A percentile compares a stretch with the other conserved stretches of the same genome.
phyloP scores from a whole-genome alignment of 2,329 filamentous ascomycete genomes.

The Westerdykella ornata region DNA sequence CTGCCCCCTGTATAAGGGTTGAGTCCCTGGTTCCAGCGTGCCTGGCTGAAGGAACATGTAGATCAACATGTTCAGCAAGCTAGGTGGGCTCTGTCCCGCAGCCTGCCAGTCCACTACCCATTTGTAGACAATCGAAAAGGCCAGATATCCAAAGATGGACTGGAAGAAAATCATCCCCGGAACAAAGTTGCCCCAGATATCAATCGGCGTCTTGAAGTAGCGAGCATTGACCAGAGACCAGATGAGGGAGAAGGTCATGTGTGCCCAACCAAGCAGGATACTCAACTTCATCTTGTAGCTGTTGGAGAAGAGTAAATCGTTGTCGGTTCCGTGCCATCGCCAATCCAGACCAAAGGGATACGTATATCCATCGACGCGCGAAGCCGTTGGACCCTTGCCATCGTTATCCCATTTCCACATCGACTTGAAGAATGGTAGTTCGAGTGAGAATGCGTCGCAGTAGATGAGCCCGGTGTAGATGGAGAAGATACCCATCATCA shows the following conservation, averaged over 20 bases:
- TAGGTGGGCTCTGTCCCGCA: constrained; percentile 63
- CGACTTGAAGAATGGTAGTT: constrained; percentile 79
- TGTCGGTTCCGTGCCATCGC: constrained; percentile 94
- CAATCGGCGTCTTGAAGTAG: constrained; percentile 90
- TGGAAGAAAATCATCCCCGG: constrained; percentile 99
- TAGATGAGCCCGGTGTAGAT: constrained; percentile 96
- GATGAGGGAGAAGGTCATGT: constrained; percentile 98
- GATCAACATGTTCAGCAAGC: constrained; percentile 96
- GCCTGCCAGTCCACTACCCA: constrained; percentile 86
- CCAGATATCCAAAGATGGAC: constrained; percentile 93
- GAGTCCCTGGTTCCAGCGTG: constrained; percentile 55
- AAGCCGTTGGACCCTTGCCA: constrained; percentile 58
- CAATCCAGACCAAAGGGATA: constrained; percentile 96
- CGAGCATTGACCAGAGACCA: constrained; percentile 88
- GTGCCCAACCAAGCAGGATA: constrained; percentile 92
- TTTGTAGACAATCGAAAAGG: constrained; percentile 92
- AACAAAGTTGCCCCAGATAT: constrained; percentile 95
- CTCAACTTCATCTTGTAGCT: constrained; percentile 99
- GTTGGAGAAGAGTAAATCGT: constrained; percentile 92
- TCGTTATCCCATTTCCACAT: constrained; percentile 81
- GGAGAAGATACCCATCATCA: constrained; percentile 97
- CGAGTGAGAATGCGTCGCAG: constrained; percentile 94
- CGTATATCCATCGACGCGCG: constrained; percentile 63
- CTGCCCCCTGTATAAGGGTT: constrained; percentile 70
- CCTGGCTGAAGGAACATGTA: constrained; percentile 98